A percentile compares a stretch with the other conserved stretches of the same genome.
Conservation (phyloP, 1,284 basidiomycete species). For the Tilletia setariae region DNA sequence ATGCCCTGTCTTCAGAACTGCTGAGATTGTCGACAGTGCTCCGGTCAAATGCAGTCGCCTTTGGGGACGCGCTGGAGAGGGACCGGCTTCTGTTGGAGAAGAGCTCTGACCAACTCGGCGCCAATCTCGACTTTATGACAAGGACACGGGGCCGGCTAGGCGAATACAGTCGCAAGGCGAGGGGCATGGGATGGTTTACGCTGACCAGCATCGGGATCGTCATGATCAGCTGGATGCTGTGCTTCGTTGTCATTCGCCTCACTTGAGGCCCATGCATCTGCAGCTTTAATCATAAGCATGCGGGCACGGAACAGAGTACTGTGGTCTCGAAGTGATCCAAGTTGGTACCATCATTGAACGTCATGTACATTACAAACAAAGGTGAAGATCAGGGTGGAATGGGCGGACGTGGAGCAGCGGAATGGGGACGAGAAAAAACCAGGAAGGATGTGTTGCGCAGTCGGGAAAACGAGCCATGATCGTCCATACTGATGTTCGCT, state of each 20-base stretch:
- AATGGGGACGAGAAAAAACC: too few relatives aligned
- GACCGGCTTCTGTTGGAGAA: constrained; percentile 47
- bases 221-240: constrained; percentile 46
- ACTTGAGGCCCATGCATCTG: constrained; percentile 27
- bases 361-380: too few relatives aligned
- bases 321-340: too few relatives aligned
- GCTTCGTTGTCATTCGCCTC: constrained; percentile 50
- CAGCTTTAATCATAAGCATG: too few relatives aligned
- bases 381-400: too few relatives aligned
- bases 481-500: not conserved
- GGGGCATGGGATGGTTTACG: constrained; percentile 53
- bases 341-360: too few relatives aligned
- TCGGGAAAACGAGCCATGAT: not conserved
- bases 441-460: too few relatives aligned
- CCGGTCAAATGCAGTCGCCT: constrained; percentile 45
- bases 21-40: constrained; percentile 50
- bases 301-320: too few relatives aligned
- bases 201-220: constrained; percentile 42
- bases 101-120: constrained; percentile 34
- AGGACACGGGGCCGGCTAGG: constrained; percentile 49
- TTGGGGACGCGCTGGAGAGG: constrained; percentile 48
- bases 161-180: constrained; percentile 44
- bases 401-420: too few relatives aligned
- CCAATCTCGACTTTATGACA: constrained; percentile 51
- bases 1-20: constrained; percentile 49